phyloP scores from a whole-genome alignment of 306 rosid species.

The Prunus mira region DNA sequence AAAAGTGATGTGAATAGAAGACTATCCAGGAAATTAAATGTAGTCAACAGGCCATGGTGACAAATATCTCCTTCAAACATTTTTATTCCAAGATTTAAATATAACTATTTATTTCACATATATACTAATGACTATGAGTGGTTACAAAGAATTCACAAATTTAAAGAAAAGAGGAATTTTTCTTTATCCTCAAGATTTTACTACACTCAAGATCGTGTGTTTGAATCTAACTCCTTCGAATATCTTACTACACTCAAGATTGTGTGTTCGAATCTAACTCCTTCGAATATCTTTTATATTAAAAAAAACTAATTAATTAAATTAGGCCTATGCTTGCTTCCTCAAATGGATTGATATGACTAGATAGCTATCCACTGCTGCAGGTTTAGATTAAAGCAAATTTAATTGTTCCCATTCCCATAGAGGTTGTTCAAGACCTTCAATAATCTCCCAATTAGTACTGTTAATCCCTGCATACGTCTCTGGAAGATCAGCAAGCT shows the following conservation, averaged over 20 bases:
- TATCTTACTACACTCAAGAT: too few relatives aligned
- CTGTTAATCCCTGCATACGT: conserved; percentile 18
- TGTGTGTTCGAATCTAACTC: too few relatives aligned
- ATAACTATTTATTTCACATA: not conserved
- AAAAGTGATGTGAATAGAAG: not conserved
- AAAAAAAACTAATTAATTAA: not conserved
- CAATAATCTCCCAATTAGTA: conserved; percentile 26
- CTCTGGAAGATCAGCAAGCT: conserved; percentile 9
- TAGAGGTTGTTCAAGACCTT: conserved; percentile 29
- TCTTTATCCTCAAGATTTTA: too few relatives aligned
- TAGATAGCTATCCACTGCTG: not conserved
- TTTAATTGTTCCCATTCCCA: conserved; percentile 60
- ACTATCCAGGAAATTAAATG: not conserved
- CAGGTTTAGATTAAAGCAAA: conserved; percentile 27
- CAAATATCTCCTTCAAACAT: not conserved
- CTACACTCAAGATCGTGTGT: too few relatives aligned
- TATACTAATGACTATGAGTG: not conserved
- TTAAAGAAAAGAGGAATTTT: too few relatives aligned
- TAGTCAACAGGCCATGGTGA: too few relatives aligned
- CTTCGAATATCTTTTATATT: too few relatives aligned
- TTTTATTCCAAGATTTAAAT: not conserved
- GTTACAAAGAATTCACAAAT: too few relatives aligned
- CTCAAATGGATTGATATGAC: too few relatives aligned
- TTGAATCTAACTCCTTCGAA: too few relatives aligned
- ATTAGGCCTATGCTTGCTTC: not conserved